A percentile compares a stretch with the other conserved stretches of the same genome.
phyloP scores from a whole-genome alignment of 108 stramenopile genomes.

The Skeletonema costatum region DNA sequence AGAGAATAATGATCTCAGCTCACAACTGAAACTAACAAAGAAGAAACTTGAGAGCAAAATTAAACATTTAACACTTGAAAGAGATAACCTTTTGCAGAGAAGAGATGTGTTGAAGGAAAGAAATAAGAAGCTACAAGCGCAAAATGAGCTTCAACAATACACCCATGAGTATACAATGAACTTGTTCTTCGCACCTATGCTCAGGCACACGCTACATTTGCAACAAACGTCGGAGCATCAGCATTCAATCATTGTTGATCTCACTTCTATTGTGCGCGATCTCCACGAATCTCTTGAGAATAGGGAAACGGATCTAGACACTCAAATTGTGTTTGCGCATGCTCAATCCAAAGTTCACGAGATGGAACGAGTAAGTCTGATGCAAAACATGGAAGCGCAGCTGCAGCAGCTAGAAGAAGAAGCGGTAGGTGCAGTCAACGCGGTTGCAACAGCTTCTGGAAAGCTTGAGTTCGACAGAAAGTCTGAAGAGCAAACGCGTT shows the following conservation, averaged over 20 bases:
- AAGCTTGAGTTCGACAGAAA: slow-evolving; percentile 41
- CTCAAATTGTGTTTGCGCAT: neutral
- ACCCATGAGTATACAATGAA: slow-evolving; percentile 8
- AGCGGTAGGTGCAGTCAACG: slow-evolving; percentile 34
- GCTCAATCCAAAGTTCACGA: slow-evolving; percentile 32
- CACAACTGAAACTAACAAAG: slow-evolving; percentile 7
- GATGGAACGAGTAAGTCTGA: slow-evolving; percentile 11
- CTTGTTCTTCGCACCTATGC: slow-evolving; percentile 19
- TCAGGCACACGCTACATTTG: slow-evolving; percentile 6
- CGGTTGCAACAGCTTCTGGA: slow-evolving; percentile 38
- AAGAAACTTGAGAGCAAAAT: slow-evolving; percentile 10
- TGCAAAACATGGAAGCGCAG: slow-evolving; percentile 20
- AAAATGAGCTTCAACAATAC: slow-evolving; percentile 12
- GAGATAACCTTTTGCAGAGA: slow-evolving; percentile 5
- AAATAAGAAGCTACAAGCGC: neutral
- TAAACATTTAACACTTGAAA: slow-evolving; percentile 14
- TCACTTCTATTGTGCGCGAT: slow-evolving; percentile 28
- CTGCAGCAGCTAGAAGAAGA: slow-evolving; percentile 31
- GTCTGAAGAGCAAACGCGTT: slow-evolving; percentile 32
- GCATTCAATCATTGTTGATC: slow-evolving; percentile 27
- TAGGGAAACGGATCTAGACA: slow-evolving; percentile 1
- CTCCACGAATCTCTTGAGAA: slow-evolving; percentile 24
- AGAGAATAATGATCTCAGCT: slow-evolving; percentile 23
- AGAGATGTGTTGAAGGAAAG: neutral
- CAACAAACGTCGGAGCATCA: slow-evolving; percentile 29